Conservation (phyloP, 805 yeast genomes). For the Hanseniaspora jakobsenii region DNA sequence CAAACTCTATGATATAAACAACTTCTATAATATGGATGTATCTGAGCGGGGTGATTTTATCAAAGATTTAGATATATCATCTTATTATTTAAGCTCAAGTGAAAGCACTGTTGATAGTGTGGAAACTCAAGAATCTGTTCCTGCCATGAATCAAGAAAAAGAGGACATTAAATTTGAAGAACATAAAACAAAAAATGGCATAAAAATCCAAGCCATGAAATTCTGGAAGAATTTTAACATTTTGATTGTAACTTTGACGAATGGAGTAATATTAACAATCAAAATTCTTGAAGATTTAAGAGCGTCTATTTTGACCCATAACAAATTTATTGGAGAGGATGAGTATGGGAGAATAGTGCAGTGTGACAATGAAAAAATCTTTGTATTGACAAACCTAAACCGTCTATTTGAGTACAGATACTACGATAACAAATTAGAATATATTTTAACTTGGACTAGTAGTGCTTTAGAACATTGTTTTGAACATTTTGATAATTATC, state of each 20-base stretch:
- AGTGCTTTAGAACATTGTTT: constrained; percentile 2
- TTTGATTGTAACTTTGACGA: background rate
- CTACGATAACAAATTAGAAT: background rate
- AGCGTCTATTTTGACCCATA: background rate
- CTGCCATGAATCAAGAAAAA: too few relatives aligned
- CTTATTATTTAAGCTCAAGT: too few relatives aligned
- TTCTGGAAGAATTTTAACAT: constrained; percentile 12
- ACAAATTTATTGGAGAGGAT: background rate
- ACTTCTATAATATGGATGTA: constrained; percentile 1
- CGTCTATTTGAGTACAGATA: constrained; percentile 1
- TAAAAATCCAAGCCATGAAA: background rate
- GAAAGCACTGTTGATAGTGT: too few relatives aligned
- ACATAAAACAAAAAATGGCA: too few relatives aligned
- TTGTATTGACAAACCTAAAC: background rate
- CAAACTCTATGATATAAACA: background rate
- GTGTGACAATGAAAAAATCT: background rate
- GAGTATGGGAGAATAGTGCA: background rate
- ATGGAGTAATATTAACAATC: background rate
- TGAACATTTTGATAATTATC: background rate
- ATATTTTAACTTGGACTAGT: background rate
- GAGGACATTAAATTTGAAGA: too few relatives aligned
- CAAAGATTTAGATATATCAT: background rate
- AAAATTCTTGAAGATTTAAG: background rate
- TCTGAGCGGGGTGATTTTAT: background rate
- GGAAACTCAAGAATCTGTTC: too few relatives aligned